A percentile compares a stretch with the other conserved stretches of the same genome.
Evolutionary conservation across 345 rosid species (phyloP).

Genomic region (sweet orange (Citrus sinensis)): DVS_A1.0 CM039164.1:280501-281000

Average conservation of each 20-base stretch:
- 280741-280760: neutral
- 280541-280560: neutral
- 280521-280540: neutral
- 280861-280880: neutral
- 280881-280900: neutral
- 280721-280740: neutral
- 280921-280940: neutral
- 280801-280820: neutral
- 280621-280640: neutral
- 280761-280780: neutral
- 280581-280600: neutral
- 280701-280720: too few species aligned
- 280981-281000: too few species aligned
- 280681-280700: neutral
- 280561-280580: neutral
- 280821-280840: neutral
- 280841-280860: neutral
- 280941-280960: neutral
- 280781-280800: neutral
- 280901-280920: too few species aligned
- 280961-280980: neutral
- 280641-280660: neutral
- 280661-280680: slow-evolving; percentile 26
- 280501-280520: neutral
- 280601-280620: neutral